Conservation (phyloP, 108 stramenopile species). For the Fistulifera pelliculosa region DNA sequence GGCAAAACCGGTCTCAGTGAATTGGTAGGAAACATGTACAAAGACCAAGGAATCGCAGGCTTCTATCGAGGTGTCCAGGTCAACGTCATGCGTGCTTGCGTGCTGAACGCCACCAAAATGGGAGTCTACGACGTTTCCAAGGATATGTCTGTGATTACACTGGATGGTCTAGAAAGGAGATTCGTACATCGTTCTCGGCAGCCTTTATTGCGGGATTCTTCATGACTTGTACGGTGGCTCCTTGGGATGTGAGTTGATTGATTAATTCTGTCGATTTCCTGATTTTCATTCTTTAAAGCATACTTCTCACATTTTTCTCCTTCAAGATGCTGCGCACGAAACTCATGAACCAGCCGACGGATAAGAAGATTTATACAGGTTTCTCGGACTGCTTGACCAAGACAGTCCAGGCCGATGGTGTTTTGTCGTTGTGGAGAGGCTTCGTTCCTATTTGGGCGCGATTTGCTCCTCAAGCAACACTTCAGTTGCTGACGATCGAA, state of each 20-base stretch:
- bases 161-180: slow-evolving; percentile 72
- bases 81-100: slow-evolving; percentile 81
- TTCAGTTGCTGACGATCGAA: slow-evolving; percentile 86
- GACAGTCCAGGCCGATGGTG: slow-evolving; percentile 64
- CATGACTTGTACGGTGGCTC: slow-evolving; percentile 82
- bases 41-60: slow-evolving; percentile 78
- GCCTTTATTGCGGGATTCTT: slow-evolving; percentile 85
- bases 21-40: slow-evolving; percentile 60
- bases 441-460: slow-evolving; percentile 78
- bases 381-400: slow-evolving; percentile 69
- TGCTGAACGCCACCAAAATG: slow-evolving; percentile 93
- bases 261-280: too few relatives aligned
- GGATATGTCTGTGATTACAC: slow-evolving; percentile 57
- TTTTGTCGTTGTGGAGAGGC: slow-evolving; percentile 68
- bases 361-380: slow-evolving; percentile 71
- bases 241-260: slow-evolving; percentile 22
- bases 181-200: slow-evolving; percentile 50
- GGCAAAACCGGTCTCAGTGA: slow-evolving; percentile 44
- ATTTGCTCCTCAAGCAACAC: slow-evolving; percentile 82
- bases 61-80: slow-evolving; percentile 87
- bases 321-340: slow-evolving; percentile 34
- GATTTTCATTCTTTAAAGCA: too few relatives aligned
- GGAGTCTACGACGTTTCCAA: slow-evolving; percentile 84
- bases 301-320: too few relatives aligned
- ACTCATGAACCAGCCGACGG: slow-evolving; percentile 85